Evolutionary conservation across 148 eudicot species (phyloP).

Genomic region (Limonium bicolor): DNA sequence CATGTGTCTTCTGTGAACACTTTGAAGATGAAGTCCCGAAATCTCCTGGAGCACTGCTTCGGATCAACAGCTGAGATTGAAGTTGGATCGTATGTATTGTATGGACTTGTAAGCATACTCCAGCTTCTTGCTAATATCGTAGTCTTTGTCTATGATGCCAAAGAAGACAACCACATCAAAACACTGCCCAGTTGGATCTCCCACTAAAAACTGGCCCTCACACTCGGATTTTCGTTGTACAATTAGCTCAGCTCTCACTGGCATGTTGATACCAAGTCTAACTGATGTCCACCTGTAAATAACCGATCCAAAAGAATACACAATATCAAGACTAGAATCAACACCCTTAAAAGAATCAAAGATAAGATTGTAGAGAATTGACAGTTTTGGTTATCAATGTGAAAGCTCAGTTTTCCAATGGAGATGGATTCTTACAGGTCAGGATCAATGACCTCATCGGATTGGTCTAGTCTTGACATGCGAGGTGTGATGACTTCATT

Average conservation of each 20-base stretch:
- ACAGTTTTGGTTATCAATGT: not conserved
- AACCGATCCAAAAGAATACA: too few relatives aligned
- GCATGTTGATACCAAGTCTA: slow-evolving; percentile 2
- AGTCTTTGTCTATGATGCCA: slow-evolving; percentile 5
- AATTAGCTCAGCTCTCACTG: slow-evolving; percentile 1
- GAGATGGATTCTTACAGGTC: slow-evolving; percentile 15
- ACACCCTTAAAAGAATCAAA: not conserved
- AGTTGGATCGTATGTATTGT: slow-evolving; percentile 6
- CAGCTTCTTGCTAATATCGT: slow-evolving; percentile 6
- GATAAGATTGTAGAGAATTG: not conserved
- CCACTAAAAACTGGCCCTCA: not conserved
- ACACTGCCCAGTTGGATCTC: not conserved
- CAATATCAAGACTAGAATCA: too few relatives aligned
- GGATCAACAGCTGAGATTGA: slow-evolving; percentile 8
- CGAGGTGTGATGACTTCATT: slow-evolving; percentile 20
- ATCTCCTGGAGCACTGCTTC: slow-evolving; percentile 5
- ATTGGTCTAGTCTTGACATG: slow-evolving; percentile 7
- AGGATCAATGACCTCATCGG: slow-evolving; percentile 7
- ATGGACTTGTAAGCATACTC: slow-evolving; percentile 8
- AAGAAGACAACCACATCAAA: slow-evolving; percentile 5
- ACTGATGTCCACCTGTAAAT: slow-evolving; percentile 1
- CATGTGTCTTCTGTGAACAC: not conserved
- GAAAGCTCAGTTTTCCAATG: not conserved
- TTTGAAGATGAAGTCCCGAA: slow-evolving; percentile 1
- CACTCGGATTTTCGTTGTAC: not conserved